Conservation (phyloP, 176 grass and related monocot genomes). For the Cenchrus americanus region DNA sequence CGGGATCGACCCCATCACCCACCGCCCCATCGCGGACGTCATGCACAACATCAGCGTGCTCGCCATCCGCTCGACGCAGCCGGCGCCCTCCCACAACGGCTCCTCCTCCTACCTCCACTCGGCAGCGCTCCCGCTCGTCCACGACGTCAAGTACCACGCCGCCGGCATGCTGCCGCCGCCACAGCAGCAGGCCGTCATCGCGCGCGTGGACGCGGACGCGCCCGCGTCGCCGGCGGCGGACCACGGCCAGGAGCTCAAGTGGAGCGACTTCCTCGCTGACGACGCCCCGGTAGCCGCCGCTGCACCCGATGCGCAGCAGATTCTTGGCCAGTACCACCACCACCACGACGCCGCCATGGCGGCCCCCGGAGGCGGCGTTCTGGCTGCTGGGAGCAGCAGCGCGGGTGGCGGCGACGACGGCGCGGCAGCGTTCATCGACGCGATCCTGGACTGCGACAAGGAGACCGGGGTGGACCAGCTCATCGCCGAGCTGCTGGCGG, state of each 20-base stretch:
- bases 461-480: constrained; percentile 67
- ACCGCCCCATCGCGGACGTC: constrained; percentile 90
- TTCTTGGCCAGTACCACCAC: constrained; percentile 22
- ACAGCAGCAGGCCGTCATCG: constrained; percentile 39
- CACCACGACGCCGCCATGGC: constrained; percentile 4
- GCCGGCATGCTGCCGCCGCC: neutral
- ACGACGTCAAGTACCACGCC: constrained; percentile 51
- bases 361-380: neutral
- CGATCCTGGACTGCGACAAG: constrained; percentile 83
- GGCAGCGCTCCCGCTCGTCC: constrained; percentile 41
- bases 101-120: constrained; percentile 40
- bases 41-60: constrained; percentile 69
- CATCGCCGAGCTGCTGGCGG: constrained; percentile 56
- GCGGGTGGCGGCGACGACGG: constrained; percentile 38
- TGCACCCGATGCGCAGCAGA: constrained; percentile 42
- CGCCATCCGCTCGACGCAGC: constrained; percentile 36
- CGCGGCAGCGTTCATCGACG: constrained; percentile 75
- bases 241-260: constrained; percentile 11
- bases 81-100: neutral
- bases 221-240: constrained; percentile 40
- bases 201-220: constrained; percentile 30
- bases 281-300: constrained; percentile 15
- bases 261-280: constrained; percentile 52
- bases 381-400: constrained; percentile 1
- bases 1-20: constrained; percentile 93